phyloP scores from a whole-genome alignment of 23 red algal genomes.

The Gracilaria vermiculophylla region DNA sequence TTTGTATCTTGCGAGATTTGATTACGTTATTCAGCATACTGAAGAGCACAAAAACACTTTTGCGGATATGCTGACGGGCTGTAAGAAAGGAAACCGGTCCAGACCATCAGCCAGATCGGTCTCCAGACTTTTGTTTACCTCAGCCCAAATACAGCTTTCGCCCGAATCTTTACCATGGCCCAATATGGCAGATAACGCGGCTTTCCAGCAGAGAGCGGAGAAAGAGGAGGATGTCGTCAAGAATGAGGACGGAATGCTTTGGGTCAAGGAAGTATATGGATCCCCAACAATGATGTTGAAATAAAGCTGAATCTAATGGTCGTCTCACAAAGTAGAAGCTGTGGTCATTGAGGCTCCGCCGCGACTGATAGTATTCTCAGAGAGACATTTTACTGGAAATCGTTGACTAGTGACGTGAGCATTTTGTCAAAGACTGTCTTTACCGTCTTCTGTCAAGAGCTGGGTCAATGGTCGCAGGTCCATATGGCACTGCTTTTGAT shows the following conservation, averaged over 20 bases:
- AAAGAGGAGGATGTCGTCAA: neutral
- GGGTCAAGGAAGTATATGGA: constrained; percentile 13
- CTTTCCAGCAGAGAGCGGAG: neutral
- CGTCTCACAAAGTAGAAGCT: neutral
- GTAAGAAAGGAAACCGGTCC: neutral
- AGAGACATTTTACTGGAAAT: constrained; percentile 15
- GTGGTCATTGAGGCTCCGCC: constrained; percentile 17
- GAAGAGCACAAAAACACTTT: neutral
- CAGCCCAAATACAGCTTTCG: neutral
- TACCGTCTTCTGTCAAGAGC: neutral
- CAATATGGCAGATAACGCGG: neutral
- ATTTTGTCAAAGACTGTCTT: constrained; percentile 7
- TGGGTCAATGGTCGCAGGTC: neutral
- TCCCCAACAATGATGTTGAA: neutral
- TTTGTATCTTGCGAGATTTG: constrained; percentile 11
- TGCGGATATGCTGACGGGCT: constrained; percentile 37
- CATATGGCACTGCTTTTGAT: constrained; percentile 25
- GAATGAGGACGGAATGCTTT: too few species aligned
- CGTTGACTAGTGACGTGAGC: neutral
- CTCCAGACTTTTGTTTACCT: neutral
- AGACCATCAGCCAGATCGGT: neutral
- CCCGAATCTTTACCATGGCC: neutral
- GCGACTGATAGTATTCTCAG: neutral
- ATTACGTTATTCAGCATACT: constrained; percentile 34
- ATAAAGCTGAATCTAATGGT: neutral